phyloP scores from a whole-genome alignment of 208 protist genomes.

The Crithidia thermophila region DNA sequence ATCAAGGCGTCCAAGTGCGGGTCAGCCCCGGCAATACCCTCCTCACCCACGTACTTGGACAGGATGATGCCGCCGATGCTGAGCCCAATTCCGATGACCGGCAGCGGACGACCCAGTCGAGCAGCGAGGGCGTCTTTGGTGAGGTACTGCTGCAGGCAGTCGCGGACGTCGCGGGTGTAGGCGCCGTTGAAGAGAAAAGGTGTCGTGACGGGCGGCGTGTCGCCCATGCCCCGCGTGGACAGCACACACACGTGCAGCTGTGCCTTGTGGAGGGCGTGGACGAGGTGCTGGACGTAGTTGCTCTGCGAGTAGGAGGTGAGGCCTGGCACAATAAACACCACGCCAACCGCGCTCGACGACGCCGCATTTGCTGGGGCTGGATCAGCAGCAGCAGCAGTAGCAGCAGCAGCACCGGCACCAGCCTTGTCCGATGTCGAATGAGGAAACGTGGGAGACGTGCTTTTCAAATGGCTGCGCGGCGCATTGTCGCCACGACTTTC shows the following conservation, averaged over 20 bases:
- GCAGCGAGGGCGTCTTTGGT: conserved; percentile 22
- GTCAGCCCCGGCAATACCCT: conserved; percentile 39
- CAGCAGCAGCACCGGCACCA: no score
- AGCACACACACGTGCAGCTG: conserved; percentile 54
- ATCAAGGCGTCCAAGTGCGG: conserved; percentile 42
- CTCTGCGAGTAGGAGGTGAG: conserved; percentile 43
- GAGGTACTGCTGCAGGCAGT: conserved; percentile 40
- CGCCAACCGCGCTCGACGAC: conserved; percentile 19
- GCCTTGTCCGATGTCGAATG: no score
- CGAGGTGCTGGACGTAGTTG: conserved; percentile 50
- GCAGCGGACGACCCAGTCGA: conserved; percentile 27
- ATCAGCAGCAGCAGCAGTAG: no score
- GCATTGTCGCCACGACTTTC: no score
- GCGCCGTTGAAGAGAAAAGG: conserved; percentile 52
- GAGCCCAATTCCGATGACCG: conserved; percentile 58
- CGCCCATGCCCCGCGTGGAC: conserved; percentile 57
- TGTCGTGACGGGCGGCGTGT: conserved; percentile 39
- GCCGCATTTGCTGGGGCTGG: no score
- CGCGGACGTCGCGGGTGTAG: conserved; percentile 57
- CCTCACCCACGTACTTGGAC: conserved; percentile 69
- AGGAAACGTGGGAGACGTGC: no score
- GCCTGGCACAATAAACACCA: conserved; percentile 62
- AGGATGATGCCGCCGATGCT: conserved; percentile 56
- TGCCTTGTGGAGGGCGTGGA: conserved; percentile 23
- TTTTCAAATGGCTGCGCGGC: no score